These are phyloP conservation scores for Teunomyces barrocoloradensis DNA, from an alignment of 805 yeast genomes.

Conservation along the genomic window DNA sequence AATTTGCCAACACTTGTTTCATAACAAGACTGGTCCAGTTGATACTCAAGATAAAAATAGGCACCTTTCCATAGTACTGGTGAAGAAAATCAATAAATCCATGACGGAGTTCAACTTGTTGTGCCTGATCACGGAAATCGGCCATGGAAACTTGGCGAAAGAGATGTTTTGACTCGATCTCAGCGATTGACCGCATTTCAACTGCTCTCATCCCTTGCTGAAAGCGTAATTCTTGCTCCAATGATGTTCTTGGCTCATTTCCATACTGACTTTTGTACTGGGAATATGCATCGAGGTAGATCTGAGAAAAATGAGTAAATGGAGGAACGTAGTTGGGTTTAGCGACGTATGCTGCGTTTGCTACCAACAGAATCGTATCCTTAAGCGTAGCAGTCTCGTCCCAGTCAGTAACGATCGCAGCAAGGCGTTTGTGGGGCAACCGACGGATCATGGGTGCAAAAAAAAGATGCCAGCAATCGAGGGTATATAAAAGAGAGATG, in stretches of 20 bases:
- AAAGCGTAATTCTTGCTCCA: conserved; percentile 43
- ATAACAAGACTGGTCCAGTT: conserved; percentile 61
- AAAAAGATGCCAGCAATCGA: neutral
- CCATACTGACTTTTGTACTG: conserved; percentile 24
- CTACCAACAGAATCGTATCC: conserved; percentile 56
- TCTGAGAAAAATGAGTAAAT: conserved; percentile 43
- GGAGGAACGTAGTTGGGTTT: conserved; percentile 37
- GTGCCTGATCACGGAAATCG: conserved; percentile 34
- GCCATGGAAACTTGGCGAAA: conserved; percentile 41
- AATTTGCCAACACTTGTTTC: conserved; percentile 21
- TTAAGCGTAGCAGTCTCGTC: conserved; percentile 60
- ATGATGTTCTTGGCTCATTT: conserved; percentile 22
- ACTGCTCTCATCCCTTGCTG: conserved; percentile 45
- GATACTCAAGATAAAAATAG: conserved; percentile 51
- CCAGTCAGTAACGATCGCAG: conserved; percentile 53
- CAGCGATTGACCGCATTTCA: conserved; percentile 49
- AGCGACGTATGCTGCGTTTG: conserved; percentile 42
- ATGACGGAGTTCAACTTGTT: conserved; percentile 32
- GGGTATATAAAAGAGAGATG: neutral
- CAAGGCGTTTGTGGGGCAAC: neutral
- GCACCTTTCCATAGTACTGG: conserved; percentile 18
- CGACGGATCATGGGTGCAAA: conserved; percentile 1
- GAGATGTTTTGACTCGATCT: conserved; percentile 33
- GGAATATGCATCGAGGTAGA: conserved; percentile 39
- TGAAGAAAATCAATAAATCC: conserved; percentile 38